Percentiles rank a stretch among this genome's conserved stretches.
phyloP scores from a whole-genome alignment of 768 basidiomycete species.

The Leccinum arenicola region DNA sequence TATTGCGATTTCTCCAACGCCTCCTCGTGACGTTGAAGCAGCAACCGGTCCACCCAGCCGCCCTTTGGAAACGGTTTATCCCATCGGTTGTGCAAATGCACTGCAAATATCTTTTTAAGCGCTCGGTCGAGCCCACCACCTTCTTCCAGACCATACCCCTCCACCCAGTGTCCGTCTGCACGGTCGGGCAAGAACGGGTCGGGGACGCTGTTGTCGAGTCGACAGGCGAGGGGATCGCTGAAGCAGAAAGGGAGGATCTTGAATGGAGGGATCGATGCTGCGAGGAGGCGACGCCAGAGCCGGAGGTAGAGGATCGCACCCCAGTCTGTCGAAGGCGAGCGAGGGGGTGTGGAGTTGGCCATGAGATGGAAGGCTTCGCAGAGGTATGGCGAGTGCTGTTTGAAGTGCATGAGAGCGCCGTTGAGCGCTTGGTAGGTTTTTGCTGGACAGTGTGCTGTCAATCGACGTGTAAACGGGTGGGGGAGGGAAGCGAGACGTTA shows the following conservation, averaged over 20 bases:
- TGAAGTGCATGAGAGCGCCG: conserved; percentile 94
- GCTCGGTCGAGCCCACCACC: conserved; percentile 61
- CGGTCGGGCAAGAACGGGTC: conserved; percentile 76
- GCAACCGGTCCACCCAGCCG: conserved; percentile 85
- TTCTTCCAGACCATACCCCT: conserved; percentile 48
- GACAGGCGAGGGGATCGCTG: conserved; percentile 85
- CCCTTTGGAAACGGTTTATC: conserved; percentile 73
- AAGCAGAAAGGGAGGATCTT: conserved; percentile 95
- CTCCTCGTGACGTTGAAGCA: conserved; percentile 62
- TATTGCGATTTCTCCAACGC: conserved; percentile 13
- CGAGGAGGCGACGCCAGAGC: conserved; percentile 82
- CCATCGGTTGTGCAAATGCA: conserved; percentile 98
- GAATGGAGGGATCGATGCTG: conserved; percentile 75
- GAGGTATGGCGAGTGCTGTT: conserved; percentile 86
- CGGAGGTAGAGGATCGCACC: conserved; percentile 89
- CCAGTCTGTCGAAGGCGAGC: conserved; percentile 87
- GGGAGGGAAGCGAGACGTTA: conserved; percentile 30
- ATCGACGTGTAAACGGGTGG: not conserved
- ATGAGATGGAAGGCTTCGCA: conserved; percentile 97
- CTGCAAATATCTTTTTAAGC: conserved; percentile 73
- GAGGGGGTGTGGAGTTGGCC: conserved; percentile 68
- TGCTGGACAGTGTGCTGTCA: conserved; percentile 39
- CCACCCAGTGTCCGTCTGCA: conserved; percentile 57
- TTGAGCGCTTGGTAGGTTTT: conserved; percentile 79
- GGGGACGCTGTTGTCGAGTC: conserved; percentile 86